Evolutionary conservation across 371 early-diverging fungal species (phyloP).

Genomic region (Fennellomyces sp.): DNA sequence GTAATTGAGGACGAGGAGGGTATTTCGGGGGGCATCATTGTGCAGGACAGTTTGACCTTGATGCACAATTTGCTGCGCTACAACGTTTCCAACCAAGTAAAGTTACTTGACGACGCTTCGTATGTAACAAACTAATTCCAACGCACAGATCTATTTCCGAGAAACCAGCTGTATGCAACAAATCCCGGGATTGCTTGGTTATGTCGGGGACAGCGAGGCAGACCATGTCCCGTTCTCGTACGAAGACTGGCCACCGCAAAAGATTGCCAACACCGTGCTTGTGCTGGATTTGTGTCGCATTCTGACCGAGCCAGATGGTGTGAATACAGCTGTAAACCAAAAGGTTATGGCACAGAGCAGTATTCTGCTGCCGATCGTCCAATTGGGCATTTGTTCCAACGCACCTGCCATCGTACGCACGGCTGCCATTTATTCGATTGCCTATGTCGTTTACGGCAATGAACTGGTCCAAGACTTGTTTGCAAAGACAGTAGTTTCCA

Average conservation of each 20-base stretch:
- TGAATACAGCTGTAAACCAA: constrained; percentile 88
- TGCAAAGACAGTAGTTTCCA: constrained; percentile 52
- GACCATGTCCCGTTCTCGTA: constrained; percentile 49
- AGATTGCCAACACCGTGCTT: constrained; percentile 79
- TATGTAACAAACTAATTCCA: not conserved
- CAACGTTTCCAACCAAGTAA: constrained; percentile 95
- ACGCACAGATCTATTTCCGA: constrained; percentile 83
- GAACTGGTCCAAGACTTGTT: constrained; percentile 76
- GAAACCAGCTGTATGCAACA: constrained; percentile 93
- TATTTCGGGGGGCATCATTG: constrained; percentile 92
- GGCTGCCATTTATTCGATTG: constrained; percentile 82
- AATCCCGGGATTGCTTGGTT: constrained; percentile 72
- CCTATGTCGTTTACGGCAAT: constrained; percentile 81
- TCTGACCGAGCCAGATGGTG: constrained; percentile 84
- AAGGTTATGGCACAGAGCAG: constrained; percentile 83
- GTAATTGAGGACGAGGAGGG: constrained; percentile 93
- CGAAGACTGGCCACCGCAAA: constrained; percentile 78
- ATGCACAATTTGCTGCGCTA: constrained; percentile 89
- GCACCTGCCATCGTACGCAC: constrained; percentile 65
- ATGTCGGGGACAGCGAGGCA: constrained; percentile 64
- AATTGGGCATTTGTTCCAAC: constrained; percentile 62
- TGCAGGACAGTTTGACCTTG: constrained; percentile 93
- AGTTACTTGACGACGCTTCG: not conserved
- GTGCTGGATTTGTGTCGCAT: constrained; percentile 88
- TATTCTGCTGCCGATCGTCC: constrained; percentile 66